These are phyloP conservation scores for Aureobasidium sp. DNA, from an alignment of 2,329 filamentous ascomycete genomes.

Conservation along the genomic window DNA sequence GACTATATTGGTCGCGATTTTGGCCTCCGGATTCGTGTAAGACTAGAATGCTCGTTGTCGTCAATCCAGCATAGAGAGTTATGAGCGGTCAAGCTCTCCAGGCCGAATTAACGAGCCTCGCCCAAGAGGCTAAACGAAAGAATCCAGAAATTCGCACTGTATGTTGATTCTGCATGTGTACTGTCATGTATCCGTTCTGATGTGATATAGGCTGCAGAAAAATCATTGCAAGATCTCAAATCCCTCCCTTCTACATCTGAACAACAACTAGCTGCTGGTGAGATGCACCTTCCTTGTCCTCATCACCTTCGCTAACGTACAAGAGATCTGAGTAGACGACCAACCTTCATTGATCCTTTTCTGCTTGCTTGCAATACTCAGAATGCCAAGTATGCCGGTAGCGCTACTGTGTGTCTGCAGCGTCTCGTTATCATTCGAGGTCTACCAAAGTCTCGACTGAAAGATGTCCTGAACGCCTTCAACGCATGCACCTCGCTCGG, in stretches of 20 bases:
- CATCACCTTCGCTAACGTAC: constrained; percentile 22
- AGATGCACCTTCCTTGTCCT: constrained; percentile 16
- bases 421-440: constrained; percentile 75
- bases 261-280: constrained; percentile 64
- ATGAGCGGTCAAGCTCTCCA: constrained; percentile 90
- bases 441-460: constrained; percentile 68
- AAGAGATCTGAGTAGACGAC: constrained; percentile 70
- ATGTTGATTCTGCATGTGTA: constrained; percentile 14
- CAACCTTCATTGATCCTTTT: constrained; percentile 86
- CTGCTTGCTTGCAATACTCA: constrained; percentile 85
- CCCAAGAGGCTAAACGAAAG: constrained; percentile 93
- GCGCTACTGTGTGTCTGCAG: constrained; percentile 82
- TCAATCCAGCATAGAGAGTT: not conserved
- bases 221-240: constrained; percentile 84
- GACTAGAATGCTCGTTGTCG: not conserved
- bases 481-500: constrained; percentile 66
- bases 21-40: not conserved
- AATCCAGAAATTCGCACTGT: constrained; percentile 82
- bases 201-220: constrained; percentile 62
- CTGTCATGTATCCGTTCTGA: not conserved
- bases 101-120: constrained; percentile 79
- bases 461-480: constrained; percentile 80
- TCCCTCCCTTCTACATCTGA: constrained; percentile 65
- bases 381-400: constrained; percentile 82
- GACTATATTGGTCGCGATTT: no score